Evolutionary conservation across 2,329 filamentous ascomycete species (phyloP).

Genomic region (Alternaria metachromatica): DNA sequence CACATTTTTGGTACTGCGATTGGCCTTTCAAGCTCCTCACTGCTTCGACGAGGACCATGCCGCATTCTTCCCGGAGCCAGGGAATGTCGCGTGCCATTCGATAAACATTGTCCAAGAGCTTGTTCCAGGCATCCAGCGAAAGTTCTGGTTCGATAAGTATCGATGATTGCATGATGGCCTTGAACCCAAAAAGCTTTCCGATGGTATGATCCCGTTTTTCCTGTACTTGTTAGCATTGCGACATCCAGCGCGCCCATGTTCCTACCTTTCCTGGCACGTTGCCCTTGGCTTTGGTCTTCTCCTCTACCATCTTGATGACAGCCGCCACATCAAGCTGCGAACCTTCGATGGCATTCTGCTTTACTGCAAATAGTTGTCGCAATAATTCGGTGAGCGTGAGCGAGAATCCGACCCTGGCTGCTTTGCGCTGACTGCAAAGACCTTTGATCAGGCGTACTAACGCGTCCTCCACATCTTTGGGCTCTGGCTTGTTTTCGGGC

Average conservation of each 20-base stretch:
- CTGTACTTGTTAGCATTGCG: constrained; percentile 55
- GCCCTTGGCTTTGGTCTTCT: constrained; percentile 59
- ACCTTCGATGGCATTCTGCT: constrained; percentile 35
- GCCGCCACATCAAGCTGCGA: constrained; percentile 50
- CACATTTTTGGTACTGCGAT: constrained; percentile 60
- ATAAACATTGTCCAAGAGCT: constrained; percentile 75
- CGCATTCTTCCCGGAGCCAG: constrained; percentile 89
- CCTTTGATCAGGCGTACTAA: constrained; percentile 74
- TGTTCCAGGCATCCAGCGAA: constrained; percentile 64
- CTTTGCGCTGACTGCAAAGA: constrained; percentile 87
- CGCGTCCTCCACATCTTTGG: constrained; percentile 49
- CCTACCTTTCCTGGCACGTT: constrained; percentile 62
- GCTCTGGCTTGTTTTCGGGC: constrained; percentile 45
- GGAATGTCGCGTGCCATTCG: constrained; percentile 80
- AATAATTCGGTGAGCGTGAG: constrained; percentile 85
- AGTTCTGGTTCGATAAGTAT: constrained; percentile 68
- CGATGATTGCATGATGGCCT: constrained; percentile 82
- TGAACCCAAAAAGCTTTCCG: constrained; percentile 84
- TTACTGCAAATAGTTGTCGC: constrained; percentile 68
- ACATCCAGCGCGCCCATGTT: background rate
- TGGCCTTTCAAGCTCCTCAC: constrained; percentile 62
- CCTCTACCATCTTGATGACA: constrained; percentile 59
- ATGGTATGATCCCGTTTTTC: constrained; percentile 87
- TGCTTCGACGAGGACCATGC: constrained; percentile 78
- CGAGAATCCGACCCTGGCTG: constrained; percentile 86